phyloP scores from a whole-genome alignment of 305 asterid species.

The Rubia balearica region DNA sequence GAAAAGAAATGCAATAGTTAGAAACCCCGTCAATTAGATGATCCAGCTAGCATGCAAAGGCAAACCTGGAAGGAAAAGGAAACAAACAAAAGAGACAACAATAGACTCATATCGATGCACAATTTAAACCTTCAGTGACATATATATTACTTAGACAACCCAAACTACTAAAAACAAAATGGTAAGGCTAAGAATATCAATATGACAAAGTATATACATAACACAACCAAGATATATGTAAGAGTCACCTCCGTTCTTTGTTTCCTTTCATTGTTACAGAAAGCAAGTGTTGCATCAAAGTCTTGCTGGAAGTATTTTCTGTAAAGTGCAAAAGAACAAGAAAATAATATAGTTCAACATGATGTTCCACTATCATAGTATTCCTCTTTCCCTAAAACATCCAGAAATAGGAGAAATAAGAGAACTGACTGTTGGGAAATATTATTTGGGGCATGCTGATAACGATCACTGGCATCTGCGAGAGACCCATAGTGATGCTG shows the following conservation, averaged over 20 bases:
- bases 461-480: conserved; percentile 57
- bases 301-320: conserved; percentile 84
- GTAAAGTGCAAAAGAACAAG: conserved; percentile 29
- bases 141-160: not conserved
- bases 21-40: not conserved
- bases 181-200: not conserved
- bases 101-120: not conserved
- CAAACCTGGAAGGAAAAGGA: not conserved
- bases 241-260: conserved; percentile 75
- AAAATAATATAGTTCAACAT: conserved; percentile 1
- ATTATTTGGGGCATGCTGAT: conserved; percentile 49
- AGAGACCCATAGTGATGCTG: conserved; percentile 81
- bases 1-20: conserved; percentile 6
- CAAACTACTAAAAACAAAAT: not conserved
- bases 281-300: conserved; percentile 90
- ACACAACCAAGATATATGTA: not conserved
- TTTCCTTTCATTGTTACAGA: conserved; percentile 78
- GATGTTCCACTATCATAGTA: not conserved
- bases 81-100: not conserved
- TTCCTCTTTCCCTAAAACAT: not conserved
- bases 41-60: not conserved
- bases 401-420: not conserved
- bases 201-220: not conserved
- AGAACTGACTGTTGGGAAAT: conserved; percentile 57
- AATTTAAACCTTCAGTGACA: not conserved